Evolutionary conservation across 164 flowering plant species (phyloP).

Genomic region (grape (Vitis vinifera)): ASM3070453v1 NC_081819.1:15354001-15354500

Average conservation of each 20-base stretch:
- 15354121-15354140: background rate
- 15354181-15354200: slow-evolving; percentile 10
- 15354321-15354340: slow-evolving; percentile 40
- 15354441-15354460: too few species aligned
- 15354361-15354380: too few species aligned
- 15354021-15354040: slow-evolving; percentile 11
- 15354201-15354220: slow-evolving; percentile 16
- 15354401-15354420: slow-evolving; percentile 50
- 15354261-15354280: background rate
- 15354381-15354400: slow-evolving; percentile 19
- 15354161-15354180: slow-evolving; percentile 29
- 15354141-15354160: slow-evolving; percentile 21
- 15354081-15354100: background rate
- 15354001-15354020: slow-evolving; percentile 11
- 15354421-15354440: slow-evolving; percentile 51
- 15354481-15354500: slow-evolving; percentile 7
- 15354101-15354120: background rate
- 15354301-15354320: background rate
- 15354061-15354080: slow-evolving; percentile 3
- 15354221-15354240: slow-evolving; percentile 13
- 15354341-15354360: slow-evolving; percentile 25
- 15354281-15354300: too few species aligned
- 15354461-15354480: too few species aligned
- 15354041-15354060: slow-evolving; percentile 6
- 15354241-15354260: background rate